Base-by-base conservation (phyloP, 1,284 basidiomycete species). In the Cryptococcus jaspeensis region DNA sequence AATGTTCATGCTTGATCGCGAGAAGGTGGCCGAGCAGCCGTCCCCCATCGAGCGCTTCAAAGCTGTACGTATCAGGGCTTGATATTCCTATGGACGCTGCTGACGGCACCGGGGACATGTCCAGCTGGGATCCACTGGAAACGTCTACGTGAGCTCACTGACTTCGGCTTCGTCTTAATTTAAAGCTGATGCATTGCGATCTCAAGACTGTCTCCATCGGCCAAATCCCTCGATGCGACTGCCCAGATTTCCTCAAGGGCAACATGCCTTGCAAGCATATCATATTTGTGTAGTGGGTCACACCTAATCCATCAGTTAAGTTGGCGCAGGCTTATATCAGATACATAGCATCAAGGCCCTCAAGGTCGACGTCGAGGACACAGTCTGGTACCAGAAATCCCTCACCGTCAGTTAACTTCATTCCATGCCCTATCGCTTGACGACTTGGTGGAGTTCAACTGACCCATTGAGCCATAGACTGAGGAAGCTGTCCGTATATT, bases 231-330 rank as follows among this genome's bases (percentile, higher is more conserved):
- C 28, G 36, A 18, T 74, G 72, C 58, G 65, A 74, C 52, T 74
- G 72, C 54, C 70, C 72, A 8, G 72, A 74, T 46, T 64, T 55
- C 43, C n/a, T 35, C 18, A 74, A 69, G 45, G 68, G 69, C 8
- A 69, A 71, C 48, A 53, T 54, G 8, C 70, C 70, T 9, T 74
- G 72, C 62, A 72, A 74, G 52, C 72, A 74, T 50, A 66, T 72
- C 49, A 65, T 74, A n/a, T 74, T 72, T 50, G 62, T 72, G 39
- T 70, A 71, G 72, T 74, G 22, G 58, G 70, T 58, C 3, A 12
- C 2, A 32, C 28, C 28, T 32, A 5, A 32, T 32, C 28, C 28
- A 32, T 32, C 28, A 32, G 4, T 5, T 32, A 32, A 9, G 9
- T 4, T 32, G 28, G 28, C 28, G 28, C 4, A 32, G 9, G 28